A percentile compares a stretch with the other conserved stretches of the same genome.
Conservation (phyloP, 306 rosid species). For the Hippophae rhamnoides region DNA sequence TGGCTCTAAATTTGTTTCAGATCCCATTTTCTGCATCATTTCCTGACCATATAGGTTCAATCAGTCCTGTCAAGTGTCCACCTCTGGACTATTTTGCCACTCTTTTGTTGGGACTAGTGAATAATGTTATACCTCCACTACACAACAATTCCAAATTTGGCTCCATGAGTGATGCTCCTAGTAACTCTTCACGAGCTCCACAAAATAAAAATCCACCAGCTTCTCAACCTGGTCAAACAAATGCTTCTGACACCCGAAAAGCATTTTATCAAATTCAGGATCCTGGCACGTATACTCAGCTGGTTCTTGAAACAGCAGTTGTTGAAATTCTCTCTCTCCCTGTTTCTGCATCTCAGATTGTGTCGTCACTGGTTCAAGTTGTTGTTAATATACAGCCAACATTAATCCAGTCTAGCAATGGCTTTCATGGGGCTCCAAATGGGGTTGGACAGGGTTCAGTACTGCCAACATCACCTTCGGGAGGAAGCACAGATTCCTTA, state of each 20-base stretch:
- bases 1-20: constrained; percentile 43
- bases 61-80: constrained; percentile 77
- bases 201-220: constrained; percentile 61
- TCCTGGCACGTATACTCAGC: constrained; percentile 94
- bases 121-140: constrained; percentile 88
- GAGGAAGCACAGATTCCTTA: constrained; percentile 95
- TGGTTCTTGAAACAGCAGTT: constrained; percentile 94
- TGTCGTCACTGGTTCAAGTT: constrained; percentile 83
- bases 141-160: constrained; percentile 76
- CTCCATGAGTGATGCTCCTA: constrained; percentile 40
- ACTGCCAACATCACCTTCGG: constrained; percentile 94
- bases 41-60: constrained; percentile 62
- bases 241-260: constrained; percentile 67
- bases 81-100: constrained; percentile 87
- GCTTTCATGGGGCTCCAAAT: constrained; percentile 65
- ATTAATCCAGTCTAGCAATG: constrained; percentile 73
- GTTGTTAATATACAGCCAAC: constrained; percentile 90
- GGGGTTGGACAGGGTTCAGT: constrained; percentile 77
- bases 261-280: constrained; percentile 96
- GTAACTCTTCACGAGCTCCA: constrained; percentile 43
- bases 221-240: constrained; percentile 63
- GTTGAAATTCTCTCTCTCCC: constrained; percentile 93
- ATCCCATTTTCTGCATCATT: constrained; percentile 88
- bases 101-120: constrained; percentile 83
- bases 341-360: constrained; percentile 73